Evolutionary conservation across 257 asterid species (phyloP).

Genomic region (Nicotiana attenuata): DNA sequence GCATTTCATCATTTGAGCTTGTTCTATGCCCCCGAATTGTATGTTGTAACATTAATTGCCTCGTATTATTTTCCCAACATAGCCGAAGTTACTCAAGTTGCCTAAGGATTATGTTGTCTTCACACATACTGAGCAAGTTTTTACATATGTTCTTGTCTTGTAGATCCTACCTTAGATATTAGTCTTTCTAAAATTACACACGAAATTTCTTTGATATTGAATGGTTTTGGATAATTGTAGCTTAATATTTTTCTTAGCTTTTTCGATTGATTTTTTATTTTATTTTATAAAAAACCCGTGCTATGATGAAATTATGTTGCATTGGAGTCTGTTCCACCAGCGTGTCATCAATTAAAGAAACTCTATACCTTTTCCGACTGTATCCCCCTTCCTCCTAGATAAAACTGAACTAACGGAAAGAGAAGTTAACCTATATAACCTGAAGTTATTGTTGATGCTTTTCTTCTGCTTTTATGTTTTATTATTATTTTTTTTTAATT

Average conservation of each 20-base stretch:
- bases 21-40: background rate
- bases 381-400: background rate
- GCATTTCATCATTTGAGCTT: background rate
- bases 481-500: background rate
- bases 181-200: background rate
- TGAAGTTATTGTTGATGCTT: background rate
- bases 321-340: background rate
- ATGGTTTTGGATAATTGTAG: background rate
- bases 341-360: background rate
- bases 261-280: background rate
- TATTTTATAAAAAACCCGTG: background rate
- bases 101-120: background rate
- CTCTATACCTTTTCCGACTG: background rate
- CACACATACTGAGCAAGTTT: background rate
- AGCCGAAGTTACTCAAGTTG: background rate
- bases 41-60: background rate
- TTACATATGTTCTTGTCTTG: background rate
- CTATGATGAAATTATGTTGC: background rate
- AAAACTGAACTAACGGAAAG: background rate
- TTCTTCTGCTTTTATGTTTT: background rate
- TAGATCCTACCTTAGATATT: background rate
- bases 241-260: background rate
- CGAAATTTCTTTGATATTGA: background rate
- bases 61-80: background rate
- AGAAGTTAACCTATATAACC: constrained; percentile 1